These are phyloP conservation scores for Dispira parvispora DNA, from an alignment of 192 early-diverging fungal genomes.

Conservation along the genomic window DNA sequence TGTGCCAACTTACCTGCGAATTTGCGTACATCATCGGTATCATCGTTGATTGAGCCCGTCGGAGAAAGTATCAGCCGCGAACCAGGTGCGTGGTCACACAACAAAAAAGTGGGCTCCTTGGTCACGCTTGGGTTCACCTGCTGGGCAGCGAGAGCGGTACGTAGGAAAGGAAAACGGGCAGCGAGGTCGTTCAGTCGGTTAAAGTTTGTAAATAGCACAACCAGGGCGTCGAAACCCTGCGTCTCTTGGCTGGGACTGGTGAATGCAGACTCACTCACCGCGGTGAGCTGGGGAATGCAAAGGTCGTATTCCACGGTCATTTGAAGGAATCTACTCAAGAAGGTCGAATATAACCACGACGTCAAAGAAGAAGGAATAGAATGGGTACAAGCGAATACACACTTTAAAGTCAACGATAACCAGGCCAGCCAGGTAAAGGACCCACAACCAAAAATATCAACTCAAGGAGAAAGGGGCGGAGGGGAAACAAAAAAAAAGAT, in stretches of 20 bases:
- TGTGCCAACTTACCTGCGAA: conserved; percentile 23
- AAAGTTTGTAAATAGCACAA: background rate
- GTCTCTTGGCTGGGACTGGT: background rate
- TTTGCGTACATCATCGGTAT: conserved; percentile 71
- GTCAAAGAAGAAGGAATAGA: too few relatives aligned
- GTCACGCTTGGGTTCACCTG: background rate
- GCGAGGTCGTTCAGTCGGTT: background rate
- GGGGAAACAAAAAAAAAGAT: too few relatives aligned
- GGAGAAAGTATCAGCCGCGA: conserved; percentile 54
- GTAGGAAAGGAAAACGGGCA: background rate
- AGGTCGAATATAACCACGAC: too few relatives aligned
- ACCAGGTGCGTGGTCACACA: conserved; percentile 13
- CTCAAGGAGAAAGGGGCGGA: too few relatives aligned
- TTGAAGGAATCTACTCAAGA: background rate
- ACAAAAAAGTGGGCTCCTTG: background rate
- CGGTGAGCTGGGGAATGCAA: background rate
- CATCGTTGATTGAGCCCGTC: conserved; percentile 49
- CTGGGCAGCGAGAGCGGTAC: background rate
- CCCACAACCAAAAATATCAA: too few relatives aligned
- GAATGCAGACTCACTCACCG: background rate
- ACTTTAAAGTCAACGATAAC: too few relatives aligned
- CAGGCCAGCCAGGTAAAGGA: too few relatives aligned
- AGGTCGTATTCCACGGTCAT: background rate
- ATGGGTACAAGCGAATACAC: too few relatives aligned
- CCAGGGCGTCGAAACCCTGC: background rate